Evolutionary conservation across 495 filamentous ascomycete genomes (phyloP).

Genomic region (Astrocystis sublimbata): DNA sequence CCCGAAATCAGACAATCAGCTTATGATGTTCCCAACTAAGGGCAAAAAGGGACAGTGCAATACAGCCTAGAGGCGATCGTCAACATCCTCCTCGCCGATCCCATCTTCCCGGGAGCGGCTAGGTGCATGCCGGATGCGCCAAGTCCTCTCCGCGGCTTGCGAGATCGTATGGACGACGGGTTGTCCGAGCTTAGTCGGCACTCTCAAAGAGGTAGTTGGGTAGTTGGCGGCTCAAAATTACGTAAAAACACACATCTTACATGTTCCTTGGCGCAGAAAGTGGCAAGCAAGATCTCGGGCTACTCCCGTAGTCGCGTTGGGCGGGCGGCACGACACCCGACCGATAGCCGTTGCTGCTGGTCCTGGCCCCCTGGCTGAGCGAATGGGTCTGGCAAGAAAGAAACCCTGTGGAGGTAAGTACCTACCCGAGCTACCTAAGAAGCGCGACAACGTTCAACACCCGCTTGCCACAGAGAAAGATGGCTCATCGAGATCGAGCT

Average conservation of each 20-base stretch:
- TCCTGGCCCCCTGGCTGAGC: too few relatives aligned
- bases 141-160: background rate
- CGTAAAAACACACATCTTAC: conserved; percentile 1
- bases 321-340: conserved; percentile 1
- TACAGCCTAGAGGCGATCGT: too few relatives aligned
- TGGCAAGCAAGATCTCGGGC: background rate
- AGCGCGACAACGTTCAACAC: too few relatives aligned
- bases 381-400: too few relatives aligned
- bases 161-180: background rate
- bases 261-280: background rate
- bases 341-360: conserved; percentile 4
- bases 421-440: too few relatives aligned
- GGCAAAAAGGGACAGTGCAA: background rate
- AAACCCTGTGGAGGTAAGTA: too few relatives aligned
- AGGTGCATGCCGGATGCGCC: conserved; percentile 2
- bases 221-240: background rate
- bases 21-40: background rate
- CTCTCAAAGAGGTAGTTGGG: background rate
- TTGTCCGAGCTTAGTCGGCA: background rate
- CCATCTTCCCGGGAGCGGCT: background rate
- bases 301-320: background rate
- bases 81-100: background rate
- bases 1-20: too few relatives aligned
- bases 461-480: too few relatives aligned
- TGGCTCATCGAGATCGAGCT: too few relatives aligned